Evolutionary conservation across 2,329 filamentous ascomycete genomes (phyloP), one percentile per base, ranked within the genome.

Genomic region (Tolypocladium sp.): DNA sequence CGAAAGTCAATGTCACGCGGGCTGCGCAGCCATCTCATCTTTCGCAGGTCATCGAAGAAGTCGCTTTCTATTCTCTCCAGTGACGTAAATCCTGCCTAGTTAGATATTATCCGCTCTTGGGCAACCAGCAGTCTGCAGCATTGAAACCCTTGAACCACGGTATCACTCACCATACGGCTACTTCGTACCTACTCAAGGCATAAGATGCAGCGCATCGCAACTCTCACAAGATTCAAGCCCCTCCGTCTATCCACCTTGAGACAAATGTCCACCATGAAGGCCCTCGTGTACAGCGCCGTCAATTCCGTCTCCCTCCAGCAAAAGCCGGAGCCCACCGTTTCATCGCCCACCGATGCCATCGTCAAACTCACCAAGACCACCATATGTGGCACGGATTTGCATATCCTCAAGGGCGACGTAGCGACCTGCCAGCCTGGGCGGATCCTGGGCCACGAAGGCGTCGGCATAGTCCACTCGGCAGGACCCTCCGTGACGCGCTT

Each of bases 361-460:
- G 68, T 83, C 55, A 77, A 75, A 59, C 59, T 82, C 46, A 69
- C 71, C 10, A 74, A 80, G 57, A 76, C 76, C 0, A 79, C 79
- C 13, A 81, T 82, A 62, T 83, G 81, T 65, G 80, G 80, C 30
- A 78, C 78, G 0, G 82, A 85, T 64, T 69, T 84, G 17, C 82
- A 85, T 64, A 84, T 85, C 61, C 68, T 76, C 59, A 78, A 80
- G 59, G 82, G 81, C 20, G 74, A 83, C 63, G 80, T 84, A 0
- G 73, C 81, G 0, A 79, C 75, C 1, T 77, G 75, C 55, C 63
- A 73, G 6, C 69, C 72, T 0, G 80, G 80, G 9, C 72, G 73
- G 0, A 73, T 81, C 2, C 70, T 84, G 0, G 81, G 81, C 41
- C 80, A 83, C 61, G 80, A 84, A 65, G 80, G 79, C 46, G 77